Evolutionary conservation across 2,329 filamentous ascomycete species (phyloP), one percentile per base, ranked within the genome.

Genomic region (Stylonectria norvegica): DNA sequence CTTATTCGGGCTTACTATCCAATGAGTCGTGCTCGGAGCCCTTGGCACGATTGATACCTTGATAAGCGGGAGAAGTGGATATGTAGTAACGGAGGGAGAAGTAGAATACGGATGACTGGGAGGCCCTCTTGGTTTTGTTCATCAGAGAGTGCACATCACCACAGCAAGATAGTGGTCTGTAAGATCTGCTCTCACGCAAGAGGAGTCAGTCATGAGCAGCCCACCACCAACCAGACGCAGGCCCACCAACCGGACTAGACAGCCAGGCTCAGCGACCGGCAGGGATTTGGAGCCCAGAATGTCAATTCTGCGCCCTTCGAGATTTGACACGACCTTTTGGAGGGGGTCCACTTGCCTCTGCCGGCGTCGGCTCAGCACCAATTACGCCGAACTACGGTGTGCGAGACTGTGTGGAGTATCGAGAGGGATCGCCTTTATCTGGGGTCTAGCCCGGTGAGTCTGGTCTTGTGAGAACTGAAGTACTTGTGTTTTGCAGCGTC

Each of bases 281-380:
- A 33, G 42, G 42, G 52, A 52, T 53, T 50, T 48, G 50, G 47
- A 45, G 49, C 46, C n/a, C 44, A 48, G 41, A 42, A 52, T 56
- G 53, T 56, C 54, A 48, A 50, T 36, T 42, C 40, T 47, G 49
- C 55, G 55, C 55, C 55, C 55, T 58, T 58, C 55, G 46, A 42
- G n/a, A n/a, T n/a, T 58, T 58, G 55, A 58, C 45, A 44, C 40
- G 45, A 44, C 49, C 51, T 42, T 23, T 37, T 49, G 45, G 34
- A 41, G 43, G 23, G 36, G 49, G 41, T 38, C 43, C 30, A 42
- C 33, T n/a, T n/a, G n/a, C n/a, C n/a, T n/a, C n/a, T n/a, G n/a
- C n/a, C n/a, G n/a, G n/a, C n/a, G n/a, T n/a, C n/a, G n/a, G n/a
- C n/a, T n/a, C n/a, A n/a, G 33, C 37, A 40, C 42, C 42, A 46